Base-by-base conservation (phyloP, 208 protist species). In the Jaenimonas drosophilae region DNA sequence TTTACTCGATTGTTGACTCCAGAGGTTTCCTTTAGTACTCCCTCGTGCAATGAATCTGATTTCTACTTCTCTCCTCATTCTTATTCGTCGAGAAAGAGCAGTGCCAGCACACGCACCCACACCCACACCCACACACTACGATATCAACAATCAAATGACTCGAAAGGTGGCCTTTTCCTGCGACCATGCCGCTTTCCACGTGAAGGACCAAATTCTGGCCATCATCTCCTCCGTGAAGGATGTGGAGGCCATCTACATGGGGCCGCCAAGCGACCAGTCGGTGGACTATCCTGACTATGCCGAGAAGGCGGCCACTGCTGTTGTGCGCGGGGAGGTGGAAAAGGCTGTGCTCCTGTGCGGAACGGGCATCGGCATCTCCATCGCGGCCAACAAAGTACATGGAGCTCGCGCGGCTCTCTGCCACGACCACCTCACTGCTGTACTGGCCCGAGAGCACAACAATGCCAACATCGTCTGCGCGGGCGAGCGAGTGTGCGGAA, bases 231-330 rank as follows among this genome's bases (percentile, higher is more conserved):
- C 62, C 1, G 64, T 60, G 1, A 42, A 44, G n/a, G 78, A 63
- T 16, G 43, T 76, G n/a, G 60, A 72, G 39, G 75, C 86, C 25
- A 50, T 84, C n/a, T 89, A 91, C 74, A 56, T 84, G 36, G 82
- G 85, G 1, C 66, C 74, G 3, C 19, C 66, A 16, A 61, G 42
- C n/a, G 62, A 56, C 9, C 55, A 64, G 39, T 49, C 67, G 5
- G 76, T 88, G 16, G 95, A 98, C 77, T 98, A 98, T 65, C 95
- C 95, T 14, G 92, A 96, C 66, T 88, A 85, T 49, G 94, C 94
- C 28, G 34, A 38, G 6, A 42, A 51, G 14, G 78, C 89, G 5
- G 76, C 70, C 54, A 54, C 67, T 33, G 65, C 68, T 34, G 79
- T 97, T 7, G 41, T 70, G 30, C 58, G 49, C 29, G 67, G 71